Base-by-base conservation (phyloP, 106 monocot species). In the Dendrobium chrysotoxum region DNA sequence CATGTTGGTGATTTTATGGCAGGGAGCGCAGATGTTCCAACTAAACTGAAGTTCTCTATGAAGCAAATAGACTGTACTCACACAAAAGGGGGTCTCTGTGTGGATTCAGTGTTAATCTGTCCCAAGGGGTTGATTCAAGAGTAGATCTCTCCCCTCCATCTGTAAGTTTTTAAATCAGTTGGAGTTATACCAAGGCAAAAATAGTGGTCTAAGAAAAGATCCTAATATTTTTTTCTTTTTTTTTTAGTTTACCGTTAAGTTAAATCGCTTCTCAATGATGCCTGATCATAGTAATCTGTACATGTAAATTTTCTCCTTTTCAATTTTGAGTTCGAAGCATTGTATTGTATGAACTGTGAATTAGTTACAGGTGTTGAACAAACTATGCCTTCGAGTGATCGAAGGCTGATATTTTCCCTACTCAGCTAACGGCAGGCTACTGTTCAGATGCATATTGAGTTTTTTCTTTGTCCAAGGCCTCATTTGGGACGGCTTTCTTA, bases 21-120 rank as follows among this genome's bases (percentile, higher is more conserved):
- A 45, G 41, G 42, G 10, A 81, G 31, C 25, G 78, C 75, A 11
- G 46, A 76, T 20, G 44, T 78, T 23, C 81, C 86, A 8, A 86
- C 80, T 18, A 88, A 83, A 20, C 40, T 89, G 17, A 89, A 86
- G 83, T 89, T 87, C 80, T 87, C 82, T 7, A 87, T 89, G 89
- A 89, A 80, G 47, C 89, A 89, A 44, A 89, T 89, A 26, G 89
- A 89, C 77, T 89, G 89, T 50, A 89, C 89, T 5, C 89, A 89
- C 70, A 89, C 89, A 35, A 87, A 89, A 41, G 89, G 89, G 9
- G 89, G 89, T 28, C 84, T 89, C 8, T 89, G 85, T 75, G 83
- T 89, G 35, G 89, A 89, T 55, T 89, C 84, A 13, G 79, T 87
- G 28, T 76, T 87, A n/a, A 80, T 89, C 46, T 87, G 75, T 68